Base-by-base conservation (phyloP, 441 rosid species). In the California macrophylla region DNA sequence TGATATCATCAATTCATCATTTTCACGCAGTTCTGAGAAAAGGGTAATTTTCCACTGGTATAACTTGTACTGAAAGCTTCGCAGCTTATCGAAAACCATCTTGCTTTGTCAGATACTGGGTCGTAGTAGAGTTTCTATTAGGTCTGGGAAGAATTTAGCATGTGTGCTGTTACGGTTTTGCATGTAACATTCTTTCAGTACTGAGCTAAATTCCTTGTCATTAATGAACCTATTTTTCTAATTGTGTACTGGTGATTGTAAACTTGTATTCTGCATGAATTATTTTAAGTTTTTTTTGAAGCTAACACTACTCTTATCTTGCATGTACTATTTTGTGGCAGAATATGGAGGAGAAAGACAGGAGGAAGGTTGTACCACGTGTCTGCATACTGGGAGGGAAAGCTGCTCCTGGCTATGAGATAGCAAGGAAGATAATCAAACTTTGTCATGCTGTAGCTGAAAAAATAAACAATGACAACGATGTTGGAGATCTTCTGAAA, bases 381-480 rank as follows among this genome's bases (percentile, higher is more conserved):
- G 86, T 83, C 69, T 82, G 83, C 81, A 82, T 83, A 24, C 66
- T 85, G 68, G 87, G 89, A 64, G 87, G 89, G 42, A 85, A 83
- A 78, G 89, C 89, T 45, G 87, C 87, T 30, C 87, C 89, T 50
- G 85, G 87, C 34, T 85, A 85, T 75, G 81, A 79, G 69, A 66
- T 72, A 28, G 89, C 89, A 63, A 85, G 78, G 79, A 80, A 75
- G 71, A 75, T 85, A 25, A 82, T 85, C 71, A 82, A 82, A 74
- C 83, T 85, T 47, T 75, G 82, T 54, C 79, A 82, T 56, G 83
- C 75, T 67, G 89, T 82, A 25, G 89, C 82, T 47, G 84, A 81
- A 68, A 78, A 70, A 21, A 69, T 85, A 52, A 85, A 83, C 71
- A 77, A 76, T 66, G 87, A 85, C 60, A 75, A 71, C 20, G 83